Conservation (phyloP, 768 basidiomycete species). For the Galerina sulciceps region DNA sequence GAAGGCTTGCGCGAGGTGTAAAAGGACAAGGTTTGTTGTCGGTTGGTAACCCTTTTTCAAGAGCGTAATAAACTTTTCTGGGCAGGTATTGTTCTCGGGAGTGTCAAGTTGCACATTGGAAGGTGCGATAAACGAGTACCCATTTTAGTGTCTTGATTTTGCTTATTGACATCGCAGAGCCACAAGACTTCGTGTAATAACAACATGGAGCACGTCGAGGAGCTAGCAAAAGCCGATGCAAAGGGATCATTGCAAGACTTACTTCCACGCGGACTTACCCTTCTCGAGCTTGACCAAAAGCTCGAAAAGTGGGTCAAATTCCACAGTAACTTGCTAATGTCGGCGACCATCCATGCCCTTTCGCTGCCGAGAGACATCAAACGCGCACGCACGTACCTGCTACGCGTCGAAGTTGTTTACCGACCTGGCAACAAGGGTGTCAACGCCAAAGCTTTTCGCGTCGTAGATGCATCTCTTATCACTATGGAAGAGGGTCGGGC, state of each 20-base stretch:
- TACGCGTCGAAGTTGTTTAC: slow-evolving; percentile 9
- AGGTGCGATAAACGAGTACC: neutral
- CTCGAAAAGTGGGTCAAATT: slow-evolving; percentile 37
- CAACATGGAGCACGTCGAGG: slow-evolving; percentile 10
- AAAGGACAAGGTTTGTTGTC: too few species aligned
- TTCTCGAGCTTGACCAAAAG: slow-evolving; percentile 31
- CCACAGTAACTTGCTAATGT: slow-evolving; percentile 31
- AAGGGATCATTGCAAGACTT: neutral
- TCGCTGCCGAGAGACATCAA: slow-evolving; percentile 27
- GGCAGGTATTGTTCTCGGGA: slow-evolving; percentile 21
- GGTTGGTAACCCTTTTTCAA: too few species aligned
- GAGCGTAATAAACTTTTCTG: too few species aligned
- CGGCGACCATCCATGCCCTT: slow-evolving; percentile 32
- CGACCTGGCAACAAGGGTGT: slow-evolving; percentile 25
- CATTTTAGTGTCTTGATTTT: neutral
- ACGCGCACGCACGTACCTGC: slow-evolving; percentile 17
- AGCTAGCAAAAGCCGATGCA: slow-evolving; percentile 7
- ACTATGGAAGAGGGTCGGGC: slow-evolving; percentile 21
- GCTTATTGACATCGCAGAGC: neutral
- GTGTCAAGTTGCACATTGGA: slow-evolving; percentile 20
- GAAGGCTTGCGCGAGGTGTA: too few species aligned
- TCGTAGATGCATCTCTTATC: slow-evolving; percentile 24
- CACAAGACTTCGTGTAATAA: slow-evolving; percentile 16
- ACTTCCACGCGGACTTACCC: slow-evolving; percentile 25
- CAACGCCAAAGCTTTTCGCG: slow-evolving; percentile 30